Base-by-base conservation (phyloP, 495 filamentous ascomycete genomes). In the Xylaria bambusicola region DNA sequence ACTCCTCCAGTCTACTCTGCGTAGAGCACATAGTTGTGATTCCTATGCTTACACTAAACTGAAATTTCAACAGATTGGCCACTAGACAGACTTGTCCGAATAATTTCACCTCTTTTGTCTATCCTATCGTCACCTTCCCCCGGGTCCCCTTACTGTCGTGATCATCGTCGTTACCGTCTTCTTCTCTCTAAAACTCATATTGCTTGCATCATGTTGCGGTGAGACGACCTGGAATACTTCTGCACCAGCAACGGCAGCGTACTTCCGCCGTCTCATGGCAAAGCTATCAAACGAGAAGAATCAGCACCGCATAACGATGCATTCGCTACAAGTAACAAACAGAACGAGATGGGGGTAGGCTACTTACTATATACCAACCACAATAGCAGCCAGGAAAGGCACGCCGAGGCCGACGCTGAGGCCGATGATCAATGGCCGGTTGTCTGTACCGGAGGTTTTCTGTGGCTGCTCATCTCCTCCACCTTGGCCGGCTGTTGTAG, bases 371-470 rank as follows among this genome's bases (percentile, higher is more conserved):
- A 68, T 47, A 38, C 65, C 71, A 13, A 61, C 47, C 53, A 70
- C 42, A 36, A 76, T 38, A n/a, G 57, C 69, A 4, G 65, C 61
- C 13, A 80, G 47, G 29, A 49, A 65, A 2, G 76, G 76, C 26
- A 78, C 71, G 7, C 77, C 77, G 24, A 79, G 44, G 8, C 78
- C 78, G 23, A 81, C 71, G 47, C 68, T 68, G 4, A 79, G 61
- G 0, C 78, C 77, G 51, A 81, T 72, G 46, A 80, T 73, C 33
- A 80, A 40, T 55, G 29, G 10, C 29, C 72, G 72, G 31, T 68
- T 74, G 35, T 66, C 66, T 18, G 66, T 64, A n/a, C 70, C 66
- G 24, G 51, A 12, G 24, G 63, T 60, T 53, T 66, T 57, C 27
- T 63, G 51, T 42, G 58, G 13, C 24, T 33, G 24, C 7, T 26